Conservation (phyloP, 257 asterid species). For the Misopates orontium region DNA sequence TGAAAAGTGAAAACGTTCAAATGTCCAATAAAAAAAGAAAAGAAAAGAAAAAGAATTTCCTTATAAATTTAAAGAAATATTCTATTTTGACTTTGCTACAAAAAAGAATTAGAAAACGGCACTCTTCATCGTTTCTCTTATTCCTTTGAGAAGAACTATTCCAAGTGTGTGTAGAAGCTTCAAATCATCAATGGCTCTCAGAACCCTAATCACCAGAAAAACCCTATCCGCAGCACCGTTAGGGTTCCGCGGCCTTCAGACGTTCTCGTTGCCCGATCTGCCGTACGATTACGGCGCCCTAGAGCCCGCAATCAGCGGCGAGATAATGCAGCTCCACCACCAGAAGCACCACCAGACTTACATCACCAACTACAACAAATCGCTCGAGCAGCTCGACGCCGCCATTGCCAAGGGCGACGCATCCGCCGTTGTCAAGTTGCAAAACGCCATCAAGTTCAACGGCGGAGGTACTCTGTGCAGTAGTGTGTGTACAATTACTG, state of each 20-base stretch:
- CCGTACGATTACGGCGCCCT: slow-evolving; percentile 85
- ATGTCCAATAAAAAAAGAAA: no score
- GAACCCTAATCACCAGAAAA: slow-evolving; percentile 49
- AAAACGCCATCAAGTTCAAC: slow-evolving; percentile 85
- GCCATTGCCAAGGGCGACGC: slow-evolving; percentile 74
- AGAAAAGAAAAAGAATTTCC: no score
- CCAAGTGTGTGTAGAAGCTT: no score
- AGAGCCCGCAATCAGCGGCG: slow-evolving; percentile 86
- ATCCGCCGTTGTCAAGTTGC: slow-evolving; percentile 70
- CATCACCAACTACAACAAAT: slow-evolving; percentile 84
- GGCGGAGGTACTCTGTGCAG: slow-evolving; percentile 75
- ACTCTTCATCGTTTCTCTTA: no score
- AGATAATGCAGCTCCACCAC: slow-evolving; percentile 94
- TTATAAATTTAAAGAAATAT: no score
- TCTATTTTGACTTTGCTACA: no score
- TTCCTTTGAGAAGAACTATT: no score
- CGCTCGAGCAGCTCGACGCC: slow-evolving; percentile 77
- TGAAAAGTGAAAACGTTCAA: no score
- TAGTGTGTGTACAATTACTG: not conserved
- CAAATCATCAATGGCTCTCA: slow-evolving; percentile 55
- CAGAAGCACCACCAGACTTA: slow-evolving; percentile 95
- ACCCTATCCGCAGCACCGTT: slow-evolving; percentile 33
- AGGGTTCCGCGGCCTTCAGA: slow-evolving; percentile 59
- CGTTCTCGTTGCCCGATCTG: slow-evolving; percentile 81
- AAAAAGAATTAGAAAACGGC: no score